These are phyloP conservation scores for Aegilops longissima DNA, from an alignment of 176 grass and related monocot species.

Conservation along the genomic window DNA sequence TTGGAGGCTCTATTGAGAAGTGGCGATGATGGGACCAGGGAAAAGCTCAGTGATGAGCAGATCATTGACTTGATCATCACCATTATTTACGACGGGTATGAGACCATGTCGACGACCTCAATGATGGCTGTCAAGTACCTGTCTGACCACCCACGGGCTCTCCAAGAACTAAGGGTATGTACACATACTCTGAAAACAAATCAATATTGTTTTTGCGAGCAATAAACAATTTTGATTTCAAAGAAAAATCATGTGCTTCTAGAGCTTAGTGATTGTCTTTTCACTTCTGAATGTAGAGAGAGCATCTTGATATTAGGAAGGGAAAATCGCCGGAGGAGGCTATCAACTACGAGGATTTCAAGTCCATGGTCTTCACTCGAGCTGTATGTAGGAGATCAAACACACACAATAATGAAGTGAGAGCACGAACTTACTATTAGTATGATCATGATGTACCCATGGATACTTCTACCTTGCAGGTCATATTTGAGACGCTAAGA, in stretches of 20 bases:
- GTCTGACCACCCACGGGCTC: conserved; percentile 66
- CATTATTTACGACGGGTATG: conserved; percentile 92
- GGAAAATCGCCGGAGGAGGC: conserved; percentile 48
- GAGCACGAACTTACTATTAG: not conserved
- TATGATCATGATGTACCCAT: conserved; percentile 15
- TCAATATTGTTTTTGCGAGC: too few species aligned
- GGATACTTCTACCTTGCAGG: conserved; percentile 21
- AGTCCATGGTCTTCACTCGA: conserved; percentile 85
- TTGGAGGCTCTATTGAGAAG: conserved; percentile 59
- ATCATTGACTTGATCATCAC: conserved; percentile 91
- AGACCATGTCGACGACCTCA: conserved; percentile 87
- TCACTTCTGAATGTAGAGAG: conserved; percentile 53
- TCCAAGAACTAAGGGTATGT: conserved; percentile 73
- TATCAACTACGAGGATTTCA: conserved; percentile 80
- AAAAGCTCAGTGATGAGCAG: conserved; percentile 73
- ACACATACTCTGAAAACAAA: conserved; percentile 16
- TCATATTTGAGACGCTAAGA: conserved; percentile 93
- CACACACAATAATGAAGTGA: not conserved
- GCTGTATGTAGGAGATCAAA: conserved; percentile 58
- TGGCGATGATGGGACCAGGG: conserved; percentile 44
- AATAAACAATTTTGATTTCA: not conserved
- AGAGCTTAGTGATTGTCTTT: conserved; percentile 12
- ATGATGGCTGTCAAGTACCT: conserved; percentile 99
- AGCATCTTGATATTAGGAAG: conserved; percentile 73
- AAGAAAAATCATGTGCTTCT: not conserved